Base-by-base conservation (phyloP, 2,329 filamentous ascomycete genomes). In the Sporothrix schenckii region DNA sequence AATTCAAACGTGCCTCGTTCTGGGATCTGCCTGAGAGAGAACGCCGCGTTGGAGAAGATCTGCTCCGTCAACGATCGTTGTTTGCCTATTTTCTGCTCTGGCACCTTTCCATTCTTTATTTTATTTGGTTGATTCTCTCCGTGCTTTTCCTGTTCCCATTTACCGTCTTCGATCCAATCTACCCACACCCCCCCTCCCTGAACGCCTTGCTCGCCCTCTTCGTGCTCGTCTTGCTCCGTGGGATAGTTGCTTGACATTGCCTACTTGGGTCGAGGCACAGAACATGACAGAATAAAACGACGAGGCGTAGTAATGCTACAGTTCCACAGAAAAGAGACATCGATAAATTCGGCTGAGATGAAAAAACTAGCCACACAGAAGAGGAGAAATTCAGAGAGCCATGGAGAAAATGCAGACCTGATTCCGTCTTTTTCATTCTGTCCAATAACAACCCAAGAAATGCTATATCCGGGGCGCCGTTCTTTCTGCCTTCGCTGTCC, bases 391-490 rank as follows among this genome's bases (percentile, higher is more conserved):
- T 39, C 27, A 49, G 41, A 67, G 47, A 41, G 13, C 19, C 50
- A 21, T 19, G 44, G 34, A 27, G 10, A 65, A 69, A 60, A 53
- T 30, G 9, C 27, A 50, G 75, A 58, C 39, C 50, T 39, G 61
- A 68, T 58, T 52, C 68, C 58, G 60, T 49, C 47, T 69, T 79
- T 76, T 71, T 68, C 71, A 49, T 56, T 34, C 52, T 21, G 44
- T 66, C 80, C 80, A 81, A 81, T 81, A 69, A 74, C 73, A 76
- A 74, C 74, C 72, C 74, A 24, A 65, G 70, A 75, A 76, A 73
- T 71, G 63, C 49, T 16, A 60, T 49, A 61, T 65, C 41, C 24
- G 49, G 52, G 13, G 69, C 11, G 30, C 56, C n/a, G 52, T 47
- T 50, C 21, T 16, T 34, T 50, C 24, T 58, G 39, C 44, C 6